A percentile compares a stretch with the other conserved stretches of the same genome.
phyloP scores from a whole-genome alignment of 139 green algal species.

The Zygnema circumcarinatum region DNA sequence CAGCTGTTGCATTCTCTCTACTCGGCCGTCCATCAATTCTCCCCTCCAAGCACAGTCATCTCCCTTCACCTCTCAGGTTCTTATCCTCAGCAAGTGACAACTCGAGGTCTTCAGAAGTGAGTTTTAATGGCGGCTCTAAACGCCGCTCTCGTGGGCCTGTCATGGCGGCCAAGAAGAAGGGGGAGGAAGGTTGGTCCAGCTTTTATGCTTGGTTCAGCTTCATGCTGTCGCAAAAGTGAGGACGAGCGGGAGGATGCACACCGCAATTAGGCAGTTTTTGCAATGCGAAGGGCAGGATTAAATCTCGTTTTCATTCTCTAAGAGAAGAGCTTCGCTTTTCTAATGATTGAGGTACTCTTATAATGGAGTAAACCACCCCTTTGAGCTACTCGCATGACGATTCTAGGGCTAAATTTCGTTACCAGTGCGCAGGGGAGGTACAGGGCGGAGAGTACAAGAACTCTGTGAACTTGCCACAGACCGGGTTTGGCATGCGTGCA shows the following conservation, averaged over 20 bases:
- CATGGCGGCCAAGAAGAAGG: slow-evolving; percentile 24
- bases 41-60: background rate
- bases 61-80: background rate
- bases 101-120: background rate
- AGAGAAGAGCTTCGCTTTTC: too few relatives aligned
- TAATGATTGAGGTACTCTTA: too few relatives aligned
- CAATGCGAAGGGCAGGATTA: too few relatives aligned
- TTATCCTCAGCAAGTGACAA: background rate
- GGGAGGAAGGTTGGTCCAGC: background rate
- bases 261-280: too few relatives aligned
- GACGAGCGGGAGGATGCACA: too few relatives aligned
- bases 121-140: background rate
- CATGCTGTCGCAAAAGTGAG: too few relatives aligned
- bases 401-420: background rate
- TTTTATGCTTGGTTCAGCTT: too few relatives aligned
- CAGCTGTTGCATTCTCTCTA: background rate
- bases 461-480: slow-evolving; percentile 91
- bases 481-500: slow-evolving; percentile 92
- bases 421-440: slow-evolving; percentile 5
- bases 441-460: slow-evolving; percentile 65
- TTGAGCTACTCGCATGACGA: too few relatives aligned
- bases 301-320: too few relatives aligned
- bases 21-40: background rate
- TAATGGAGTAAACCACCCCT: too few relatives aligned
- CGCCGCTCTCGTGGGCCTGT: slow-evolving; percentile 32